Evolutionary conservation across 768 basidiomycete species (phyloP).

Genomic region (Daedalea quercina): DNA sequence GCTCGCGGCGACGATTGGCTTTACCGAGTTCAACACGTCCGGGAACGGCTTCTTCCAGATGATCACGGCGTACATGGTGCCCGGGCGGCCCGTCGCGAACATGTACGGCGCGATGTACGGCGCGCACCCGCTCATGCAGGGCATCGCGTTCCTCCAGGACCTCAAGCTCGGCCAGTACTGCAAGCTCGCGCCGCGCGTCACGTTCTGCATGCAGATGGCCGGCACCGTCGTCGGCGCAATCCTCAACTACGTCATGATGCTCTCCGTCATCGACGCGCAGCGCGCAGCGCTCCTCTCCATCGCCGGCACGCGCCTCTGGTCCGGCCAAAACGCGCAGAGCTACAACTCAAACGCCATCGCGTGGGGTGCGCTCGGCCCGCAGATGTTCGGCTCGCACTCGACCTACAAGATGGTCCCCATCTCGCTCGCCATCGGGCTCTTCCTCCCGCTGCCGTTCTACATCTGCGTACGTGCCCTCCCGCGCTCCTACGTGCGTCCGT

Average conservation of each 20-base stretch:
- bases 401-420: conserved; percentile 14
- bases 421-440: conserved; percentile 47
- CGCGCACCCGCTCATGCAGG: conserved; percentile 33
- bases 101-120: conserved; percentile 39
- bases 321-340: conserved; percentile 43
- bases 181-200: conserved; percentile 57
- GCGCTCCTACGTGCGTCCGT: too few relatives aligned
- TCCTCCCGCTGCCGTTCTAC: conserved; percentile 52
- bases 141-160: conserved; percentile 46
- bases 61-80: conserved; percentile 23
- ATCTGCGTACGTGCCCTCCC: conserved; percentile 19
- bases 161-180: conserved; percentile 50
- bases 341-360: conserved; percentile 47
- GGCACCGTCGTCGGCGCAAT: conserved; percentile 51
- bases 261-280: conserved; percentile 22
- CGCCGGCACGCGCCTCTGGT: conserved; percentile 47
- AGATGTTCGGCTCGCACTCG: conserved; percentile 12
- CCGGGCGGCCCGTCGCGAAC: conserved; percentile 24
- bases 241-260: conserved; percentile 32
- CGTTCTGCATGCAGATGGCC: conserved; percentile 35
- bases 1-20: conserved; percentile 29
- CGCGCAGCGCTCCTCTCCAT: conserved; percentile 38
- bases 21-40: conserved; percentile 21
- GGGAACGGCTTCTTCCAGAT: conserved; percentile 25
- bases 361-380: conserved; percentile 45